Conservation (phyloP, 805 yeast genomes). For the Starmera amethionina region DNA sequence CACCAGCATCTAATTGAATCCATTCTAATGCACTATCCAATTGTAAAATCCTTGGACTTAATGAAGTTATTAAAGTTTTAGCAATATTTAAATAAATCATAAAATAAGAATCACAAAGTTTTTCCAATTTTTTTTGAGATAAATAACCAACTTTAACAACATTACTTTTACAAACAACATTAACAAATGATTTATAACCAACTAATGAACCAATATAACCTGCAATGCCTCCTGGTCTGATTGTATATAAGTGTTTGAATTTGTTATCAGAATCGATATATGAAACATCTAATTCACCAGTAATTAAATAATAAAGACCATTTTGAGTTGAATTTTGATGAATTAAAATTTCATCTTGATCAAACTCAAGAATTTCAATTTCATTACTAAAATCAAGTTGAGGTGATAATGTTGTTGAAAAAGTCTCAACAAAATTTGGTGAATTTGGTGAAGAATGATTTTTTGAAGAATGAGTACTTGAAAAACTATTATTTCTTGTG, state of each 20-base stretch:
- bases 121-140: constrained; percentile 51
- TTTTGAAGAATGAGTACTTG: neutral
- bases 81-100: constrained; percentile 73
- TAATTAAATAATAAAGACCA: constrained; percentile 74
- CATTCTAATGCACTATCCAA: constrained; percentile 92
- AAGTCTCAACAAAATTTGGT: neutral
- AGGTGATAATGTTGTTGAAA: constrained; percentile 2
- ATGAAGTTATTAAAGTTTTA: constrained; percentile 51
- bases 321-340: constrained; percentile 56
- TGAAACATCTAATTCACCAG: constrained; percentile 64
- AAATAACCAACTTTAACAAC: constrained; percentile 59
- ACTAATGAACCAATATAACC: constrained; percentile 79
- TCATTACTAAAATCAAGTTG: constrained; percentile 42
- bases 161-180: constrained; percentile 51
- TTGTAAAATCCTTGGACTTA: constrained; percentile 58
- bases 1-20: constrained; percentile 88
- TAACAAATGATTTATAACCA: constrained; percentile 71
- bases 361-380: constrained; percentile 44
- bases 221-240: constrained; percentile 72
- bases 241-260: constrained; percentile 42
- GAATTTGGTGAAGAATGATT: constrained; percentile 5
- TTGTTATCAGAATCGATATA: constrained; percentile 25
- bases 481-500: no score
- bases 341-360: constrained; percentile 46
- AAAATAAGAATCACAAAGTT: constrained; percentile 65